Base-by-base conservation (phyloP, 257 asterid genomes). In the Petrea volubilis region DNA sequence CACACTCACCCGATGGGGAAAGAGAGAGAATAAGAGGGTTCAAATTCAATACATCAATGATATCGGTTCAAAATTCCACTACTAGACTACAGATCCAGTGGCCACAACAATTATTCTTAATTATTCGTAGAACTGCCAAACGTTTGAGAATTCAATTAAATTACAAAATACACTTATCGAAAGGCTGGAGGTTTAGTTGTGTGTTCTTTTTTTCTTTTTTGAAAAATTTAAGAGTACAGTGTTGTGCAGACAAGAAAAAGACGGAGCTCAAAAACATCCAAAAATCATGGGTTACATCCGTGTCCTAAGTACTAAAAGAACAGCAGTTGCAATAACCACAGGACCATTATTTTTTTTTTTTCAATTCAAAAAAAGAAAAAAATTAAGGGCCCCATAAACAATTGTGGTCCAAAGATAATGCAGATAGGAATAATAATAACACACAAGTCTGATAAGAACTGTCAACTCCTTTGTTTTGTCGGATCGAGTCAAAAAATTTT, bases 371-470 rank as follows among this genome's bases (percentile, higher is more conserved):
- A 56, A 38, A 49, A 41, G 11, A 31, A 64, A 46, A 52, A 33
- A 27, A 2, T 65, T 0, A 50, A 20, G 71, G 71, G 67, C 27
- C 78, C 79, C 71, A 47, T 60, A 9, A 18, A 50, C 55, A 21
- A 51, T 52, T 73, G 79, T 78, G 79, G 82, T 68, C 79, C 79
- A 56, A 15, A 27, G 9, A 67, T 59, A 34, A 62, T 38, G 25
- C 60, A 60, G 60, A 68, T 67, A 51, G 28, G 57, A 28, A 61
- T 13, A 29, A 56, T 46, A 66, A 57, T 59, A 64, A 23, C 63
- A 43, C 43, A 38, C 28, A 25, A 59, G 5, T 58, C 9, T 58
- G 68, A 72, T 31, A 69, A 66, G 62, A 72, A 49, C 36, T 50
- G 75, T 65, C 50, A 17, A 27, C 36, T 24, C 67, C 50, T 25